Evolutionary conservation across 345 rosid genomes (phyloP).

Genomic region (Brassica carinata): DNA sequence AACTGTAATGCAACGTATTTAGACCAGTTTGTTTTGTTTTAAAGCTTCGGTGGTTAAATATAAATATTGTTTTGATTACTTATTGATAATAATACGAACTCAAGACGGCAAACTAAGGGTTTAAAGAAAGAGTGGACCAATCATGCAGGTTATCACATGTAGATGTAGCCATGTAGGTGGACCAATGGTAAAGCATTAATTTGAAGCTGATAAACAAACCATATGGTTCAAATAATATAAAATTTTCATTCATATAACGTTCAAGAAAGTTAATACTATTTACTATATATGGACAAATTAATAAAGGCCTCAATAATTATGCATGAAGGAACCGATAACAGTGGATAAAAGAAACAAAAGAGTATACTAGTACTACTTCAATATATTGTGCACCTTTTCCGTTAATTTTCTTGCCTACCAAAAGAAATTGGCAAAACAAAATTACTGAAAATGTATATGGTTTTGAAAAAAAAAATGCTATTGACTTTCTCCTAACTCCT

Average conservation of each 20-base stretch:
- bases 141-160: conserved; percentile 41
- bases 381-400: neutral
- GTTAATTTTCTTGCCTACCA: neutral
- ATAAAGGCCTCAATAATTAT: conserved; percentile 23
- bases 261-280: conserved; percentile 23
- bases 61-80: neutral
- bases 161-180: conserved; percentile 39
- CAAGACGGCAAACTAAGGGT: conserved; percentile 24
- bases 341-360: neutral
- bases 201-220: conserved; percentile 19
- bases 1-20: conserved; percentile 37
- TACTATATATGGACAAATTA: conserved; percentile 22
- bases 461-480: neutral
- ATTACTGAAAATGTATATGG: neutral
- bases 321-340: neutral
- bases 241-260: conserved; percentile 22
- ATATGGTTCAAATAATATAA: conserved; percentile 28
- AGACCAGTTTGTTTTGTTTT: conserved; percentile 5
- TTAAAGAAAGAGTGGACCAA: conserved; percentile 35
- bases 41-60: conserved; percentile 24
- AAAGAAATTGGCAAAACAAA: neutral
- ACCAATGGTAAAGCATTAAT: conserved; percentile 36
- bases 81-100: conserved; percentile 32
- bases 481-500: neutral
- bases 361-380: neutral